Conservation (phyloP, 2,329 filamentous ascomycete genomes). For the Trichoderma sp. region DNA sequence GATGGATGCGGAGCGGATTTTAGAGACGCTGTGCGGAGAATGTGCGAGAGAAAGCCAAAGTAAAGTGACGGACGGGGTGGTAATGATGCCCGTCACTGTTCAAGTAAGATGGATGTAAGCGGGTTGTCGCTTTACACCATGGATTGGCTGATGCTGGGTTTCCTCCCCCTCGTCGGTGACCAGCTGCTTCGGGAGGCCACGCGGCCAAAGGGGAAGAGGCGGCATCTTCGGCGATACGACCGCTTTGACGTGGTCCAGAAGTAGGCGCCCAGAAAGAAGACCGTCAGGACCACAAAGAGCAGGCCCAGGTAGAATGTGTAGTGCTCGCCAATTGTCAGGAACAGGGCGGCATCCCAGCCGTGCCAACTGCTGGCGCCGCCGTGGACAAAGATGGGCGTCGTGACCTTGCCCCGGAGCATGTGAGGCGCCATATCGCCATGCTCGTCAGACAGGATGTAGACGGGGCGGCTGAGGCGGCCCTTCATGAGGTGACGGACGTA, state of each 20-base stretch:
- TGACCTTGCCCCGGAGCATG: constrained; percentile 29
- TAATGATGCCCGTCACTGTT: not conserved
- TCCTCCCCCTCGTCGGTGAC: constrained; percentile 19
- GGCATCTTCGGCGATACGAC: constrained; percentile 16
- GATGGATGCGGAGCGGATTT: not conserved
- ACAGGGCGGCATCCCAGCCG: constrained; percentile 29
- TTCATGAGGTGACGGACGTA: constrained; percentile 25
- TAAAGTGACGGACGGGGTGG: not conserved
- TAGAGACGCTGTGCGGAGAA: not conserved
- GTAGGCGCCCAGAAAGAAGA: constrained; percentile 10
- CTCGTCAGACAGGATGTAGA: constrained; percentile 24
- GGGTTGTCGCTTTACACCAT: not conserved
- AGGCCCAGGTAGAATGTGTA: constrained; percentile 23
- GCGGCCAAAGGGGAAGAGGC: constrained; percentile 16
- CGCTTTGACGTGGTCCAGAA: constrained; percentile 12
- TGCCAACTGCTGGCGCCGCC: constrained; percentile 32
- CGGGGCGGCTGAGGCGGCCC: constrained; percentile 10
- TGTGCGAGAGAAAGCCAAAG: not conserved
- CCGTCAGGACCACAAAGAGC: constrained; percentile 14
- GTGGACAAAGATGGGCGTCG: constrained; percentile 30
- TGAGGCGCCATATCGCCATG: constrained; percentile 28
- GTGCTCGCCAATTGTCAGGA: constrained; percentile 28
- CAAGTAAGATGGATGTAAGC: not conserved
- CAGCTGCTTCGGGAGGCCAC: constrained; percentile 16
- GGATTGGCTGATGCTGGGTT: constrained; percentile 20